phyloP scores from a whole-genome alignment of 192 early-diverging fungal species.

The Podila epicladia region DNA sequence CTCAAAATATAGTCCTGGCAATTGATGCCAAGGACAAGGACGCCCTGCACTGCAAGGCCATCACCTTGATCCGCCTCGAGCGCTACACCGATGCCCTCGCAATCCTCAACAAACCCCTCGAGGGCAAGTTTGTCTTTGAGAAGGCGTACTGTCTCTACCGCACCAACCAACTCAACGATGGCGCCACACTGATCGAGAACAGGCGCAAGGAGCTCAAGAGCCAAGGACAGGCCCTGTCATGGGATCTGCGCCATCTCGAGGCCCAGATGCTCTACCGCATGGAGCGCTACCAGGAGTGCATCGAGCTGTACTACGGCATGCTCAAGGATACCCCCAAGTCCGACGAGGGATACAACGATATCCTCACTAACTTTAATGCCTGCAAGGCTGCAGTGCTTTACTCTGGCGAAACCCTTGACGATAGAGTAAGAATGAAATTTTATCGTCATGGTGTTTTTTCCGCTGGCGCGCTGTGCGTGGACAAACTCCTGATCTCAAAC shows the following conservation, averaged over 20 bases:
- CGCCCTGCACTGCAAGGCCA: constrained; percentile 65
- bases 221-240: constrained; percentile 18
- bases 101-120: constrained; percentile 52
- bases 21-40: constrained; percentile 58
- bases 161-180: constrained; percentile 62
- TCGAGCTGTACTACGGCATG: constrained; percentile 54
- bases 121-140: constrained; percentile 58
- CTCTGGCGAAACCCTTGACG: constrained; percentile 38
- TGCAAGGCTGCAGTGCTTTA: constrained; percentile 62
- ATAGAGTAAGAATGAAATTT: constrained; percentile 21
- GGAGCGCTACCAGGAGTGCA: constrained; percentile 61
- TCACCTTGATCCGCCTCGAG: constrained; percentile 65
- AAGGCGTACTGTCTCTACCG: constrained; percentile 75
- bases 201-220: constrained; percentile 30
- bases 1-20: constrained; percentile 41
- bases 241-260: constrained; percentile 64
- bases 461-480: neutral
- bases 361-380: constrained; percentile 61
- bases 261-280: constrained; percentile 76
- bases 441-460: neutral
- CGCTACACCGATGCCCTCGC: constrained; percentile 63
- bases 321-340: constrained; percentile 52
- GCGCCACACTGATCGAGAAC: constrained; percentile 47
- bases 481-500: too few species aligned
- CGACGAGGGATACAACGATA: constrained; percentile 57